Evolutionary conservation across 208 protist genomes (phyloP).

Genomic region (Crithidia mellificae): DNA sequence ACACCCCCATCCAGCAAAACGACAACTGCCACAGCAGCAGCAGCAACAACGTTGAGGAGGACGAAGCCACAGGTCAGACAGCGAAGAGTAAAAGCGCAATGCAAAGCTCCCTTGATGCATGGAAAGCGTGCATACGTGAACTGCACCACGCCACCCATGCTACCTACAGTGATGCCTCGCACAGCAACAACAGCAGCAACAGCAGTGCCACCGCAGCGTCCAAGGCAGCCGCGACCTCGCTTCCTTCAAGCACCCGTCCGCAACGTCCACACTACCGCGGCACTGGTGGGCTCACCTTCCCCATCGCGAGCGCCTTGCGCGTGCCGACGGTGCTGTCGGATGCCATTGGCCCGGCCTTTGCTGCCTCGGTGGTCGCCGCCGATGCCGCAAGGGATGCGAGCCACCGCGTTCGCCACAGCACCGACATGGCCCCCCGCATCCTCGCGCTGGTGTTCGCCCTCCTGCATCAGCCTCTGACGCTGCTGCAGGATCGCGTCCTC

Average conservation of each 20-base stretch:
- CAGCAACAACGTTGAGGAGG: not conserved
- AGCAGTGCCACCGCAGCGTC: slow-evolving; percentile 8
- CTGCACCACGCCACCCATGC: slow-evolving; percentile 12
- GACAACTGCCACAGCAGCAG: too few relatives aligned
- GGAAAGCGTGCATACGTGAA: slow-evolving; percentile 26
- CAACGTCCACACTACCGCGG: slow-evolving; percentile 15
- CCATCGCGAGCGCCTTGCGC: not conserved
- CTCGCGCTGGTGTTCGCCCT: slow-evolving; percentile 20
- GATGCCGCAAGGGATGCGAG: too few relatives aligned
- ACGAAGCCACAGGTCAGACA: not conserved
- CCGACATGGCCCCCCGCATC: not conserved
- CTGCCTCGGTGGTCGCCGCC: not conserved
- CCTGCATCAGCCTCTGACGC: slow-evolving; percentile 41
- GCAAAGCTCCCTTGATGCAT: slow-evolving; percentile 8
- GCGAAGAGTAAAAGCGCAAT: not conserved
- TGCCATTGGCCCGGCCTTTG: not conserved
- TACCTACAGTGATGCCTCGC: not conserved
- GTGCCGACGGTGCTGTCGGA: slow-evolving; percentile 8
- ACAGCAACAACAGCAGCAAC: slow-evolving; percentile 6
- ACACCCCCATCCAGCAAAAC: too few relatives aligned
- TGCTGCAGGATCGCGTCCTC: slow-evolving; percentile 37
- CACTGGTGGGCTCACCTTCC: not conserved
- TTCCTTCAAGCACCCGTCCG: too few relatives aligned
- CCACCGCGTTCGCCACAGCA: not conserved
- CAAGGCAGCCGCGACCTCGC: too few relatives aligned